Base-by-base conservation (phyloP, 495 filamentous ascomycete species). In the Schizothecium vesticola region DNA sequence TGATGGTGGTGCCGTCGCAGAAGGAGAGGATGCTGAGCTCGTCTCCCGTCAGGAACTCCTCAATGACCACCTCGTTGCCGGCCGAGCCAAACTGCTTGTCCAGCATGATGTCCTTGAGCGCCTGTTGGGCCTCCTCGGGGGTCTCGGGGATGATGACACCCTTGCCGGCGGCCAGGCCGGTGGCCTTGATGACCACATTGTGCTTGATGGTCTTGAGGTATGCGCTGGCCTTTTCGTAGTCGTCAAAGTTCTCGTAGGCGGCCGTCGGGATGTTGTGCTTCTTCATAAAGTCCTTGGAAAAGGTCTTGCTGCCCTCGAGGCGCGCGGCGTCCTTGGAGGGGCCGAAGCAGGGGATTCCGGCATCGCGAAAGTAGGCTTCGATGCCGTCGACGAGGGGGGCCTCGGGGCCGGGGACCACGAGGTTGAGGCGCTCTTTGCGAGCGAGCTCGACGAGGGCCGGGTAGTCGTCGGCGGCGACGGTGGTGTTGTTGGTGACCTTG, bases 201-300 rank as follows among this genome's bases (percentile, higher is more conserved):
- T 97, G 89, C 29, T 83, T 77, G 19, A 97, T 82, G 12, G 78
- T 82, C 71, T 94, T 90, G 56, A 98, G 81, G 74, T 97, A 94
- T 66, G 85, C 78, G 73, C 84, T 82, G 5, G 96, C 95, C 29
- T 86, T 80, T 67, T 92, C 87, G 79, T 94, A 96, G 71, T 90
- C 83, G 77, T 84, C 88, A 79, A 98, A 97, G 80, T 94, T 97
- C 77, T 87, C 85, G 80, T 96, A 99, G 28, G 83, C 85, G 8
- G 96, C 95, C 2, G 95, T 98, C 55, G 95, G 94, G 71, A 99
- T 97, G 71, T 84, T 83, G 79, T 97, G 88, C 69, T 88, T 87
- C 77, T 91, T 87, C 96, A 99, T 99, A 77, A 99, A 99, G 79
- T 99, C 94, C 79, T 99, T 99, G 31, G 92, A 91, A 80, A 96